Evolutionary conservation across 2,329 filamentous ascomycete species (phyloP).

Genomic region (Pseudogymnoascus sp.): DNA sequence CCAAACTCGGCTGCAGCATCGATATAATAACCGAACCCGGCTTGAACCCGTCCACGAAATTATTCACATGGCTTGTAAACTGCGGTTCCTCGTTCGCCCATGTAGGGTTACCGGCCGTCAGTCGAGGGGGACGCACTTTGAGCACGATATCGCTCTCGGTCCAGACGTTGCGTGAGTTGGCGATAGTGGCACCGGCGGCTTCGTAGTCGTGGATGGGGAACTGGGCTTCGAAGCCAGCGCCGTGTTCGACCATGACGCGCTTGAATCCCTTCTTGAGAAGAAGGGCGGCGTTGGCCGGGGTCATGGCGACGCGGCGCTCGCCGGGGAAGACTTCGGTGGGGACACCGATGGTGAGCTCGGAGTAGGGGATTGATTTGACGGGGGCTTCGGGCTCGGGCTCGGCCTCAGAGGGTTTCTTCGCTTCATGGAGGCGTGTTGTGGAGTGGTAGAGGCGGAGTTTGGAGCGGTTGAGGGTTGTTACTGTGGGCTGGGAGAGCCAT

Average conservation of each 20-base stretch:
- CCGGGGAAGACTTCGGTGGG: constrained; percentile 71
- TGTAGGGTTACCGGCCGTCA: constrained; percentile 21
- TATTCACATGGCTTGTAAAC: constrained; percentile 22
- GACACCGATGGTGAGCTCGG: constrained; percentile 68
- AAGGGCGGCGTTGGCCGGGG: constrained; percentile 74
- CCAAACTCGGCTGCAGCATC: constrained; percentile 65
- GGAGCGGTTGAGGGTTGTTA: neutral
- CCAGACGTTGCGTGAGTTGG: constrained; percentile 66
- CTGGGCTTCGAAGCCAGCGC: constrained; percentile 71
- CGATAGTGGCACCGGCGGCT: constrained; percentile 70
- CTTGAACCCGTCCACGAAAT: constrained; percentile 63
- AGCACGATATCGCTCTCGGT: constrained; percentile 69
- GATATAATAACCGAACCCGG: constrained; percentile 71
- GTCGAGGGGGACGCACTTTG: constrained; percentile 72
- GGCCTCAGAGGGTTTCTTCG: neutral
- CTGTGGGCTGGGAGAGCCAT: constrained; percentile 4
- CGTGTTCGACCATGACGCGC: constrained; percentile 70
- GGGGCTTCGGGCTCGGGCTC: neutral
- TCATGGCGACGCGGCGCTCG: constrained; percentile 78
- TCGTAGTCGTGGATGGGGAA: constrained; percentile 73
- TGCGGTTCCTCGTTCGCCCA: constrained; percentile 38
- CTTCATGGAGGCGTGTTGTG: neutral
- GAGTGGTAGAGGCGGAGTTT: neutral
- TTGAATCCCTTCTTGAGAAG: constrained; percentile 81
- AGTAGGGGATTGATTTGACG: constrained; percentile 48